Conservation (phyloP, 306 rosid species). For the Alnus rubra region DNA sequence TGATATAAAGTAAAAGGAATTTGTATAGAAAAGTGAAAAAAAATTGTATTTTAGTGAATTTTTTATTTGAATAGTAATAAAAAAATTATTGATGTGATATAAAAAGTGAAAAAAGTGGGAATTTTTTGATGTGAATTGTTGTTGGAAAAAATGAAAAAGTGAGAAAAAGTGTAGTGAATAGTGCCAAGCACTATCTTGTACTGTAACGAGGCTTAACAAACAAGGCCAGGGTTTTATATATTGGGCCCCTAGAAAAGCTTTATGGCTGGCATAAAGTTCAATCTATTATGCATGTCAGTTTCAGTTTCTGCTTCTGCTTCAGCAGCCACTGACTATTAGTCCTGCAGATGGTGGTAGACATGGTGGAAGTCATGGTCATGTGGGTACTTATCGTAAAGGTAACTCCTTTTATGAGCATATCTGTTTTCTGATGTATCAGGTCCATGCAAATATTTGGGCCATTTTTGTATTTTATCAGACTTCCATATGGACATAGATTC, state of each 20-base stretch:
- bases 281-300: background rate
- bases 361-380: constrained; percentile 70
- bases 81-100: too few species aligned
- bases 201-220: too few species aligned
- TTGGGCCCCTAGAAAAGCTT: background rate
- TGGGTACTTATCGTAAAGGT: constrained; percentile 84
- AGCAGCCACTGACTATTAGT: constrained; percentile 17
- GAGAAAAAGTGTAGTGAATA: too few species aligned
- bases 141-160: too few species aligned
- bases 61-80: too few species aligned
- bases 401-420: constrained; percentile 25
- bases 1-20: too few species aligned
- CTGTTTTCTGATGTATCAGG: constrained; percentile 4
- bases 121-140: too few species aligned
- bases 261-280: background rate
- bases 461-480: background rate
- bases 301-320: background rate
- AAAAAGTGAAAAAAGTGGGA: too few species aligned
- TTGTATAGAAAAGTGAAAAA: too few species aligned
- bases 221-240: background rate
- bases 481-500: constrained; percentile 6
- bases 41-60: too few species aligned
- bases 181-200: too few species aligned
- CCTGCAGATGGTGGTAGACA: constrained; percentile 75
- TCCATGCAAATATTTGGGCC: background rate